Percentiles rank a stretch among this genome's conserved stretches.
phyloP scores from a whole-genome alignment of 106 monocot species.

The Dendrobium catenatum region DNA sequence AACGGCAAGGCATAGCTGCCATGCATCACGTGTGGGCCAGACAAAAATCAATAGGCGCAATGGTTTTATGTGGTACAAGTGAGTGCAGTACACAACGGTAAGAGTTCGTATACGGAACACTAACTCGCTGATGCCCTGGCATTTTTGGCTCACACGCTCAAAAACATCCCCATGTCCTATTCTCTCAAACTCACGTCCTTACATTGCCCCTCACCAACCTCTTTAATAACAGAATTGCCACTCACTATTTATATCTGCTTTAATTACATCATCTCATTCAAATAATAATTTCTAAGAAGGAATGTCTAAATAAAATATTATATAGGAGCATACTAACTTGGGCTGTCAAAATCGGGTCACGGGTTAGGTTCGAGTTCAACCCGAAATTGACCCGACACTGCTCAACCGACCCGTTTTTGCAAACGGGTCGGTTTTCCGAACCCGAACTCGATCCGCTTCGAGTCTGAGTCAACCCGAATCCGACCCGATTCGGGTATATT shows the following conservation, averaged over 20 bases:
- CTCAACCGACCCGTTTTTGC: too few relatives aligned
- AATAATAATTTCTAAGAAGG: too few relatives aligned
- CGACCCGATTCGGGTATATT: too few relatives aligned
- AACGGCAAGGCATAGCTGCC: background rate
- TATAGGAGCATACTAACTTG: too few relatives aligned
- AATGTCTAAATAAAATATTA: too few relatives aligned
- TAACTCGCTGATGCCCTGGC: background rate
- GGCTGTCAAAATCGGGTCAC: too few relatives aligned
- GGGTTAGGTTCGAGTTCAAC: too few relatives aligned
- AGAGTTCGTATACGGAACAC: slow-evolving; percentile 21
- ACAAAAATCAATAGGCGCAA: background rate
- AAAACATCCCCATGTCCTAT: background rate
- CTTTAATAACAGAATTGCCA: slow-evolving; percentile 3
- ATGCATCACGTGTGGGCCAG: background rate
- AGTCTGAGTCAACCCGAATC: too few relatives aligned
- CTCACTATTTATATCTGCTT: background rate
- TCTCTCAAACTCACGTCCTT: background rate
- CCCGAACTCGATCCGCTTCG: too few relatives aligned
- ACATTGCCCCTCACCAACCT: background rate
- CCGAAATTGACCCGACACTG: too few relatives aligned
- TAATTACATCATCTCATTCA: background rate
- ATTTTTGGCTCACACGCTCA: background rate
- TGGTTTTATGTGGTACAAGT: background rate
- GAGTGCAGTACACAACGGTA: background rate
- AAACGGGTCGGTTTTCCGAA: too few relatives aligned